Evolutionary conservation across 2,329 filamentous ascomycete species (phyloP), one percentile per base, ranked within the genome.

Genomic region (Cryphonectria radicalis): DNA sequence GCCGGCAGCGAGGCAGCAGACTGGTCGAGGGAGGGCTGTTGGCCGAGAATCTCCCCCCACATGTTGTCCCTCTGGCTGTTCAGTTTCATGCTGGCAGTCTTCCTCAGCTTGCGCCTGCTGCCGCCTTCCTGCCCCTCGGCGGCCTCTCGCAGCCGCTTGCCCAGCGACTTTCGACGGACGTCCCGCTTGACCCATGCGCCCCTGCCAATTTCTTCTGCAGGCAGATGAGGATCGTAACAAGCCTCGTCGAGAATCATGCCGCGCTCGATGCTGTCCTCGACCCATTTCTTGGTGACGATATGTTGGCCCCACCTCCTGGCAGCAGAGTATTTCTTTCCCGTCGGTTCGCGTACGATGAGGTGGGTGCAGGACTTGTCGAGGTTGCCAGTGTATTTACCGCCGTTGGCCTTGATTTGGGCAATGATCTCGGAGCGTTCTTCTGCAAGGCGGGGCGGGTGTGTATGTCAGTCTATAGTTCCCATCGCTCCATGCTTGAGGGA

Each of bases 181-280:
- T 85, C 83, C 63, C 82, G 84, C 75, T 84, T 87, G 76, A 89
- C 87, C 91, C 92, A 96, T 7, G 95, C 94, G 17, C 91, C 93
- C 43, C 86, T 83, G 0, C 95, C 96, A 77, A 94, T 92, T 77
- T 94, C 86, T 74, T 92, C 89, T 8, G 78, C 74, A 0, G 93
- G 90, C 25, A 95, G 80, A 37, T 88, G 83, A 1, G 94, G 95
- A 78, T 97, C 91, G 80, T 97, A 99, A 72, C 89, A 89, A n/a
- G 84, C 82, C 79, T 98, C 96, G 69, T 98, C 93, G 28, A 99
- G 84, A 28, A 95, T 92, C 94, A 99, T 96, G 70, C 94, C 94
- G 74, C 96, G 88, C 74, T 92, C 88, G 72, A 96, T 81, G 77
- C 93, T 95, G 77, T 98, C 93, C 66, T 90, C 84, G 53, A 98